Base-by-base conservation (phyloP, 1,284 basidiomycete species). In the Ustilago loliicola region DNA sequence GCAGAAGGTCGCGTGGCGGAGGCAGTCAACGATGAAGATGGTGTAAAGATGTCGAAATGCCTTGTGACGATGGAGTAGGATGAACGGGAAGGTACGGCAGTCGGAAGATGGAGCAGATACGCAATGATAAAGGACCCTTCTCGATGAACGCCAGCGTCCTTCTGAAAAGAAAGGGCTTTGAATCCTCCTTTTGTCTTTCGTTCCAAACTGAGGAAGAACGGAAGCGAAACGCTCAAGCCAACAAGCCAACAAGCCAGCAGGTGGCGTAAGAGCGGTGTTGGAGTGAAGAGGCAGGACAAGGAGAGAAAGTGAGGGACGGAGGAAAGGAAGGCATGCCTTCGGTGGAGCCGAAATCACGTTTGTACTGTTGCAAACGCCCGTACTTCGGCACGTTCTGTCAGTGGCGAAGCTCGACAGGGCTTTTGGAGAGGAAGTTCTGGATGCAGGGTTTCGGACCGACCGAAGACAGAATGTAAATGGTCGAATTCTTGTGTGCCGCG, bases 321-420 rank as follows among this genome's bases (percentile, higher is more conserved):
- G 10, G 11, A 50, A 50, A 29, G n/a, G 13, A 25, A 48, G 8
- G 48, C 48, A 32, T 53, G 32, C 21, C 13, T 53, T 21, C 30
- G 32, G 42, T 17, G 7, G 11, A 17, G 15, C 42, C 42, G 42
- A 45, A 45, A 21, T 5, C 38, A 40, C 15, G 6, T n/a, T 4
- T 52, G 32, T 34, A 34, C 5, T 34, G 32, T 7, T 34, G 32
- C 5, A 11, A 8, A 15, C 29, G 27, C 11, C 30, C 27, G n/a
- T n/a, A n/a, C n/a, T n/a, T 6, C 52, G 54, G 54, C 54, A 56
- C 54, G 54, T 45, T 56, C n/a, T n/a, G 8, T 23, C 2, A 34
- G 23, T 36, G 50, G 19, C 50, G 50, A 52, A 11, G 5, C 50
- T 52, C 50, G 50, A 11, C 50, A 52, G 23, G 48, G 45, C 9